Evolutionary conservation across 2,329 filamentous ascomycete species (phyloP).

Genomic region (Diaporthe velutina): DNA sequence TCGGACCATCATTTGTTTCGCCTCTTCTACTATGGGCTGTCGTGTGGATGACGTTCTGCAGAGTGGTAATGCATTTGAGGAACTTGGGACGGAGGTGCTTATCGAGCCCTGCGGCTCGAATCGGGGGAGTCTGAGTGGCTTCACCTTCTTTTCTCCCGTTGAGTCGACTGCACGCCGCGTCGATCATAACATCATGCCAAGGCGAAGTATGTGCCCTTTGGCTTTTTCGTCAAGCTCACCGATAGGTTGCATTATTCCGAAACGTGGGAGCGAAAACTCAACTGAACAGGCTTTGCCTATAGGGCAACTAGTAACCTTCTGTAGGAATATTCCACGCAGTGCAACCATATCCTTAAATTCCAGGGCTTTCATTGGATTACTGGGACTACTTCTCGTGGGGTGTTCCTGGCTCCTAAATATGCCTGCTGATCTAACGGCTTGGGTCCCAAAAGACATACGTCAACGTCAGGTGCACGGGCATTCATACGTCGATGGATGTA

Average conservation of each 20-base stretch:
- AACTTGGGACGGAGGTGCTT: background rate
- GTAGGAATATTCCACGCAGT: background rate
- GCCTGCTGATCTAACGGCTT: background rate
- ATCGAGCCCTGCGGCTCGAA: background rate
- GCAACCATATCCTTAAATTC: background rate
- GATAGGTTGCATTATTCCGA: conserved; percentile 5
- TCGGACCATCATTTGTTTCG: background rate
- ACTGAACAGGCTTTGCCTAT: background rate
- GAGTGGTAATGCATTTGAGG: background rate
- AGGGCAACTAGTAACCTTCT: background rate
- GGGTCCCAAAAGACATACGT: background rate
- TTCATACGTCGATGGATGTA: no score
- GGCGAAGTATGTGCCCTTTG: background rate
- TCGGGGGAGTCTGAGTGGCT: background rate
- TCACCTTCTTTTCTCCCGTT: background rate
- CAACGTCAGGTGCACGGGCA: background rate
- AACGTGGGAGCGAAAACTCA: conserved; percentile 6
- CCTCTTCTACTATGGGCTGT: background rate
- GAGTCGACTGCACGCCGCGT: background rate
- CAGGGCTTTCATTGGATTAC: background rate
- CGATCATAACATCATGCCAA: conserved; percentile 18
- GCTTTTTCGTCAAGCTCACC: conserved; percentile 17
- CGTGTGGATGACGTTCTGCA: background rate
- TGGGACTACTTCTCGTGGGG: background rate
- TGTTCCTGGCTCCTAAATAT: background rate